phyloP scores from a whole-genome alignment of 2,329 filamentous ascomycete genomes.

The Arthrobotrys megalospora region DNA sequence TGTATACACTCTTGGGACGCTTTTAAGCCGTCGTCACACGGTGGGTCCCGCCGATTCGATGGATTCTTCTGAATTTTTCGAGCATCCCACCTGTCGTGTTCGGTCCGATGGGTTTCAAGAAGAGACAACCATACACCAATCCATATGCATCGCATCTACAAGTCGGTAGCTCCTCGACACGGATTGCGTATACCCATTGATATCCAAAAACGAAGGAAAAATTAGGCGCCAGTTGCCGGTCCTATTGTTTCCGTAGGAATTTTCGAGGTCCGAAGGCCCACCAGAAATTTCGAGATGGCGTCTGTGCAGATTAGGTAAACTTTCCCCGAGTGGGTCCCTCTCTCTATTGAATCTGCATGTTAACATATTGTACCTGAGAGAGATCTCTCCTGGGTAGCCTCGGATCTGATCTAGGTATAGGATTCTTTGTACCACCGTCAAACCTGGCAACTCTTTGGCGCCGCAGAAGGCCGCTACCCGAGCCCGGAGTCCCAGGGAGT shows the following conservation, averaged over 20 bases:
- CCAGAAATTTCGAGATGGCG: constrained; percentile 22
- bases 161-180: constrained; percentile 5
- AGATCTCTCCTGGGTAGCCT: constrained; percentile 28
- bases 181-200: constrained; percentile 34
- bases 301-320: constrained; percentile 59
- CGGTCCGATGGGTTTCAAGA: constrained; percentile 38
- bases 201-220: constrained; percentile 20
- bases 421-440: constrained; percentile 30
- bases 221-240: constrained; percentile 52
- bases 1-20: constrained; percentile 4
- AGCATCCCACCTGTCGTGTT: constrained; percentile 6
- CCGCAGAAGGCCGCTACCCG: constrained; percentile 35
- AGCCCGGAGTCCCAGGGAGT: constrained; percentile 28
- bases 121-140: constrained; percentile 44
- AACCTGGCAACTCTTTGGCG: constrained; percentile 2
- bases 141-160: constrained; percentile 31
- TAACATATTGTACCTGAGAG: constrained; percentile 50
- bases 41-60: constrained; percentile 41
- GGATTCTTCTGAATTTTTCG: constrained; percentile 9
- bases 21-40: constrained; percentile 11
- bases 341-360: constrained; percentile 16
- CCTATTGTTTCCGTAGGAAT: constrained; percentile 53
- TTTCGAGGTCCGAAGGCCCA: constrained; percentile 40
- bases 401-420: constrained; percentile 44
- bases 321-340: constrained; percentile 46